Evolutionary conservation across 495 filamentous ascomycete species (phyloP).

Genomic region (Lichenothelia convexa): DNA sequence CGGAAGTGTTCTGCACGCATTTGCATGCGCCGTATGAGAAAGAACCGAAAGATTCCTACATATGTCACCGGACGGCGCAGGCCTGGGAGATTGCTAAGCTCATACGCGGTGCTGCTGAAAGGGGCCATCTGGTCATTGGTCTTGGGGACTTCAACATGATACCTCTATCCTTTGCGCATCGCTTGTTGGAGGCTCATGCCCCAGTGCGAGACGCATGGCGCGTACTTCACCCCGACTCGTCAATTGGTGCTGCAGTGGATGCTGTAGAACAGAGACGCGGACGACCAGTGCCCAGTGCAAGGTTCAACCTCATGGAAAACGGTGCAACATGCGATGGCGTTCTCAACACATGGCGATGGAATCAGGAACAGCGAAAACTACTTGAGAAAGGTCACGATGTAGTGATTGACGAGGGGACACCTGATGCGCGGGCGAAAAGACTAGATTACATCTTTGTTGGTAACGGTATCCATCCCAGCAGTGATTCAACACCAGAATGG

Average conservation of each 20-base stretch:
- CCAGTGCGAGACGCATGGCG: constrained; percentile 73
- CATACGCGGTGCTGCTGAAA: constrained; percentile 65
- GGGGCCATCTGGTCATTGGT: constrained; percentile 68
- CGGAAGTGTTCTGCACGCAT: constrained; percentile 90
- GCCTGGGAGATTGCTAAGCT: constrained; percentile 95
- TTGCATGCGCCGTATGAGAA: constrained; percentile 80
- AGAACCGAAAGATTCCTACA: constrained; percentile 64
- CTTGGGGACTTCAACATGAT: constrained; percentile 93
- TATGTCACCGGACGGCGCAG: constrained; percentile 79
- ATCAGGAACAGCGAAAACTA: constrained; percentile 38
- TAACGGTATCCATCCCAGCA: too few species aligned
- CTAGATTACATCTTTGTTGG: constrained; percentile 89
- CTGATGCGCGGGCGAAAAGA: constrained; percentile 59
- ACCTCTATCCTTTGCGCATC: constrained; percentile 71
- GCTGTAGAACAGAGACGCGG: constrained; percentile 39
- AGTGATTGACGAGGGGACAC: constrained; percentile 34
- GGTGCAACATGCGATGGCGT: constrained; percentile 74
- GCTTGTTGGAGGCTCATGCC: constrained; percentile 58
- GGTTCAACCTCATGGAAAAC: constrained; percentile 58
- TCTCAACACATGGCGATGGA: constrained; percentile 90
- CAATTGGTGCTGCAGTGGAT: constrained; percentile 49
- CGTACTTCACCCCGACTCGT: constrained; percentile 59
- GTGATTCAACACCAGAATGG: constrained; percentile 38
- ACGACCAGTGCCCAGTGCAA: constrained; percentile 44
- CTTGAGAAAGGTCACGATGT: constrained; percentile 40